Evolutionary conservation across 768 basidiomycete species (phyloP).

Genomic region (Lactifluus subvellereus): DNA sequence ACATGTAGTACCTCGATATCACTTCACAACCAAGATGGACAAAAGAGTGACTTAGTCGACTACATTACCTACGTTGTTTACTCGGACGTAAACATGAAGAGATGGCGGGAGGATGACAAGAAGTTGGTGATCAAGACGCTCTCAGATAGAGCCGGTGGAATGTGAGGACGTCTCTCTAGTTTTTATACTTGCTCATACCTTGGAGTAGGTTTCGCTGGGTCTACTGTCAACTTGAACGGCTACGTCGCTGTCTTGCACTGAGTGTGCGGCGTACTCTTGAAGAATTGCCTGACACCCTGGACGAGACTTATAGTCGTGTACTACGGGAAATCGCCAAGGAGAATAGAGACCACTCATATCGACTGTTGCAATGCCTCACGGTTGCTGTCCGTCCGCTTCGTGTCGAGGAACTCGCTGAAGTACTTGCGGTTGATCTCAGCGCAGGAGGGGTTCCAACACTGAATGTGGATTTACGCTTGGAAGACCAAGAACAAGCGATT

Average conservation of each 20-base stretch:
- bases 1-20: not conserved
- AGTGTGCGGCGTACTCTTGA: not conserved
- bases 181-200: not conserved
- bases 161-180: not conserved
- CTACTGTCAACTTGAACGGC: not conserved
- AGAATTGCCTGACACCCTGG: not conserved
- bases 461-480: not conserved
- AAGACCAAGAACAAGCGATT: not conserved
- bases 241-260: not conserved
- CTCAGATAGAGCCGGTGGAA: not conserved
- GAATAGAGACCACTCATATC: too few relatives aligned
- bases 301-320: too few relatives aligned
- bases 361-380: too few relatives aligned
- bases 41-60: not conserved
- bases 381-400: too few relatives aligned
- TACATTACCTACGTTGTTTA: not conserved
- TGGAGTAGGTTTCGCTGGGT: conserved; percentile 2
- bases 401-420: too few relatives aligned
- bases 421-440: too few relatives aligned
- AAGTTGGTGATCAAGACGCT: not conserved
- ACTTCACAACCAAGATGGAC: not conserved
- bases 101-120: conserved; percentile 1
- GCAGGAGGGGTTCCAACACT: too few relatives aligned
- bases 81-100: not conserved
- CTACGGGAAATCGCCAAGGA: too few relatives aligned